Conservation (phyloP, 345 rosid species). For the Eutrema yunnanense region DNA sequence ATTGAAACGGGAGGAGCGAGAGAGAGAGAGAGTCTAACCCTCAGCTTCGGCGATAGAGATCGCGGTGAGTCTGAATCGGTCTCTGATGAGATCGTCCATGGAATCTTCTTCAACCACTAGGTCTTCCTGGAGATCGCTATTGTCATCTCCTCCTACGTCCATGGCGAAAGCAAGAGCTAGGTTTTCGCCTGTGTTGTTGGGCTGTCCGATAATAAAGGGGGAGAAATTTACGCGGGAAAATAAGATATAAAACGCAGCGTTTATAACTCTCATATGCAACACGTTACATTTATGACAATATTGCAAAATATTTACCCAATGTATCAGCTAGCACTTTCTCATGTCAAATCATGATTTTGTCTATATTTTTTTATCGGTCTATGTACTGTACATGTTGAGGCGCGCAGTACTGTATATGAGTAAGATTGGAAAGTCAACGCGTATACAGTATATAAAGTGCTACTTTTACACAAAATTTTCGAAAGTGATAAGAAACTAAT, state of each 20-base stretch:
- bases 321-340: no score
- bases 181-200: neutral
- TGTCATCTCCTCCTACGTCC: constrained; percentile 39
- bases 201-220: neutral
- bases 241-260: neutral
- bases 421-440: no score
- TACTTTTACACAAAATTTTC: no score
- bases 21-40: constrained; percentile 36
- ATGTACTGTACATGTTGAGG: no score
- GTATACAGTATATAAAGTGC: no score
- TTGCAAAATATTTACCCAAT: no score
- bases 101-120: constrained; percentile 36
- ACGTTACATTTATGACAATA: no score
- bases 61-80: constrained; percentile 73
- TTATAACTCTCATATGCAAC: neutral
- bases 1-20: neutral
- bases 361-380: no score
- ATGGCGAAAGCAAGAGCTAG: constrained; percentile 27
- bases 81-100: constrained; percentile 49
- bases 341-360: no score
- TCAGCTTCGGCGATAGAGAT: constrained; percentile 74
- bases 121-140: constrained; percentile 42
- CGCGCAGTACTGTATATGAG: no score
- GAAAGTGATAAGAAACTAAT: no score
- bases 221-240: constrained; percentile 10